A percentile compares a stretch with the other conserved stretches of the same genome.
Evolutionary conservation across 2,329 filamentous ascomycete genomes (phyloP).

Genomic region (Lachnellula hyalina): DNA sequence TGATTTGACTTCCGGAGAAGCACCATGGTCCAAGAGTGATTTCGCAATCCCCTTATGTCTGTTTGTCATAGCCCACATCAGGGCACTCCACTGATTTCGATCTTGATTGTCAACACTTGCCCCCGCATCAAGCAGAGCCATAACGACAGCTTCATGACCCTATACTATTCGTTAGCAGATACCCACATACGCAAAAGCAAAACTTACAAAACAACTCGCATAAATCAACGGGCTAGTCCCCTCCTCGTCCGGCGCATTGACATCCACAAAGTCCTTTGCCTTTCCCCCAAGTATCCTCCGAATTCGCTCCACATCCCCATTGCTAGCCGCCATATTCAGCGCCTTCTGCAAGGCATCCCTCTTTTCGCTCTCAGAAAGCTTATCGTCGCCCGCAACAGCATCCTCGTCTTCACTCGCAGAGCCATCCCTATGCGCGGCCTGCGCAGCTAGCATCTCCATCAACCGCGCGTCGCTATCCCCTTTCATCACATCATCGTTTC

Average conservation of each 20-base stretch:
- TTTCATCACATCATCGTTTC: slow-evolving; percentile 56
- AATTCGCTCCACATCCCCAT: slow-evolving; percentile 83
- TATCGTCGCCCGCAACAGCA: slow-evolving; percentile 68
- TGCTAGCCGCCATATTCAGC: slow-evolving; percentile 92
- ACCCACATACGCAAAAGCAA: background rate
- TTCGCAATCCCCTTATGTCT: slow-evolving; percentile 95
- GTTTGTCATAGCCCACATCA: slow-evolving; percentile 99
- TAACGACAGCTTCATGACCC: slow-evolving; percentile 87
- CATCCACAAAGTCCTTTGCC: slow-evolving; percentile 70
- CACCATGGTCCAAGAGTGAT: slow-evolving; percentile 82
- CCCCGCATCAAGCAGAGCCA: slow-evolving; percentile 76
- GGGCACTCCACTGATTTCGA: slow-evolving; percentile 90
- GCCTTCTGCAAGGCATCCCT: slow-evolving; percentile 76
- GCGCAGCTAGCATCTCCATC: slow-evolving; percentile 93
- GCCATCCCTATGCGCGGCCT: slow-evolving; percentile 77
- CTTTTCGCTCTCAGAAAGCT: slow-evolving; percentile 72
- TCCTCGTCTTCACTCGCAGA: slow-evolving; percentile 74
- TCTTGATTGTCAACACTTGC: slow-evolving; percentile 91
- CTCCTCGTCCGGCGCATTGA: slow-evolving; percentile 86
- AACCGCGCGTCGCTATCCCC: slow-evolving; percentile 78
- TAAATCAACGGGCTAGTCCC: slow-evolving; percentile 96
- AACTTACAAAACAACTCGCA: slow-evolving; percentile 87
- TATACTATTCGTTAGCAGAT: slow-evolving; percentile 32
- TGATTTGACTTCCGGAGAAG: slow-evolving; percentile 93
- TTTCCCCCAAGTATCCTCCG: slow-evolving; percentile 68